Percentiles rank a stretch among this genome's conserved stretches.
These are phyloP conservation scores for Lactarius indigo DNA, from an alignment of 768 basidiomycete genomes.

Conservation along the genomic window DNA sequence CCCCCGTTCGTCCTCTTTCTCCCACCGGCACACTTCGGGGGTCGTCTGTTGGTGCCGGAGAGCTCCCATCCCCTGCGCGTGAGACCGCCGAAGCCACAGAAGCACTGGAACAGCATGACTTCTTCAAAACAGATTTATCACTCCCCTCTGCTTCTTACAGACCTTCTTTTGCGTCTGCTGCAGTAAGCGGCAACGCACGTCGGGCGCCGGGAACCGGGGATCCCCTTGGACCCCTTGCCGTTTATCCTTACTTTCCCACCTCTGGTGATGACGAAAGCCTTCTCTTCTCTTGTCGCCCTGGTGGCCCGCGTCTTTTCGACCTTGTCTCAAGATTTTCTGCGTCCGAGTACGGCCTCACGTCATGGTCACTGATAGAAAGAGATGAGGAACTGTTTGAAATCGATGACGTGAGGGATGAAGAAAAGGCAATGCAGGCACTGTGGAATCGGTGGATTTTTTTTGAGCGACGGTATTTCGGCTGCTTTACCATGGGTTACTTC, in stretches of 20 bases:
- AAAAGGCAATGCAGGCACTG: constrained; percentile 74
- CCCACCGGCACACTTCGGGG: not conserved
- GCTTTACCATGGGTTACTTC: not conserved
- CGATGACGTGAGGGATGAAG: constrained; percentile 68
- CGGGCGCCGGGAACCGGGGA: not conserved
- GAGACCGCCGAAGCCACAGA: not conserved
- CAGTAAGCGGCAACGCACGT: not conserved
- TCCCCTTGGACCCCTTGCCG: constrained; percentile 41
- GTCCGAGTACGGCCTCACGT: constrained; percentile 59
- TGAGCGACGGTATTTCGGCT: constrained; percentile 35
- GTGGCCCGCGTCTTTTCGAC: constrained; percentile 63
- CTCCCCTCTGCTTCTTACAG: not conserved
- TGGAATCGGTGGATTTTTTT: constrained; percentile 75
- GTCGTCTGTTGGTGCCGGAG: not conserved
- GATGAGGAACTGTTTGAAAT: constrained; percentile 76
- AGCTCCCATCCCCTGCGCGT: not conserved
- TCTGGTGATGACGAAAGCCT: constrained; percentile 33
- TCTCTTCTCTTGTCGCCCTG: constrained; percentile 61
- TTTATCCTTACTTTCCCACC: constrained; percentile 49
- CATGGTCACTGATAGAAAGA: constrained; percentile 65
- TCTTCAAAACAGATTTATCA: not conserved
- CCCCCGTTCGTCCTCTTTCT: constrained; percentile 3
- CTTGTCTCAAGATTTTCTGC: constrained; percentile 56
- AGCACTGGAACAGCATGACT: not conserved
- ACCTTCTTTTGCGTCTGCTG: constrained; percentile 1